phyloP scores from a whole-genome alignment of 331 rosid species.

The Acacia pycnantha region DNA sequence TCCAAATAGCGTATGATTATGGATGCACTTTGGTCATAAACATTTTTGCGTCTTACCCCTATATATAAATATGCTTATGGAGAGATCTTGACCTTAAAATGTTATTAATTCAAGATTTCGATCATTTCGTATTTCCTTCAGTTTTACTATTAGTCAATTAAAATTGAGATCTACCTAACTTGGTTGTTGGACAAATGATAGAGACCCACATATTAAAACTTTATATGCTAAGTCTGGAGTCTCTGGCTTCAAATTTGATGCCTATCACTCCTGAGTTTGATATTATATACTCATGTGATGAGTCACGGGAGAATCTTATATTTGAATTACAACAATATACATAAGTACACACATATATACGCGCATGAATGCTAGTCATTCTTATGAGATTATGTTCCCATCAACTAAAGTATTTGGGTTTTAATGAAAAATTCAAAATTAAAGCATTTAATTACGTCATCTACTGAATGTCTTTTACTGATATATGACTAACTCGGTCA shows the following conservation, averaged over 20 bases:
- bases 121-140: not conserved
- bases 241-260: not conserved
- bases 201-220: not conserved
- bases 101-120: not conserved
- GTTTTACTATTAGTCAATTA: not conserved
- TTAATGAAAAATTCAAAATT: too few species aligned
- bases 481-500: too few species aligned
- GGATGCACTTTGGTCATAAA: too few species aligned
- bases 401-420: too few species aligned
- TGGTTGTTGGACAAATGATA: not conserved
- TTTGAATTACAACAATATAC: too few species aligned
- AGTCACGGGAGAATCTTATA: too few species aligned
- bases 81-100: not conserved
- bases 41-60: too few species aligned
- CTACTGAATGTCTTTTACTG: too few species aligned
- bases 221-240: not conserved
- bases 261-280: not conserved
- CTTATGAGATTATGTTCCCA: too few species aligned
- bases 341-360: too few species aligned
- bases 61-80: not conserved
- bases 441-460: too few species aligned
- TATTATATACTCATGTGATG: not conserved
- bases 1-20: accelerated
- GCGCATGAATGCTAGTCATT: too few species aligned
- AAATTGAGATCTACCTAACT: not conserved